Conservation (phyloP, 176 grass and related monocot genomes). For the Oryza coarctata region DNA sequence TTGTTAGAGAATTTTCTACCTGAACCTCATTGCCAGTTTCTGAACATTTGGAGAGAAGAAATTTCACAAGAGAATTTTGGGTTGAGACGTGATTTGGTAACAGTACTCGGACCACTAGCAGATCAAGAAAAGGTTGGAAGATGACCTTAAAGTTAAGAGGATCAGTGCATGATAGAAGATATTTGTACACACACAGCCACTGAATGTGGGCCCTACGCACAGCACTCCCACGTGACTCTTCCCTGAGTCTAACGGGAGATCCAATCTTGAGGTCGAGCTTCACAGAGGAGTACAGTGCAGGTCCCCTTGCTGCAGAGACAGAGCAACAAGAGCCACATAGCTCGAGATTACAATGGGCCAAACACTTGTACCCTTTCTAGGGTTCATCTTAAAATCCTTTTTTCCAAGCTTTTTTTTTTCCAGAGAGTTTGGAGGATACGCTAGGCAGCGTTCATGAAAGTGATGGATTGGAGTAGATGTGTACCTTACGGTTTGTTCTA, state of each 20-base stretch:
- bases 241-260: background rate
- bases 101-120: background rate
- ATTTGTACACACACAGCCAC: background rate
- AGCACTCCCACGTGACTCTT: conserved; percentile 25
- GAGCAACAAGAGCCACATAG: conserved; percentile 32
- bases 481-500: background rate
- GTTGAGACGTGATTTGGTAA: background rate
- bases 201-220: background rate
- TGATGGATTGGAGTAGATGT: background rate
- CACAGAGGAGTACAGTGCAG: background rate
- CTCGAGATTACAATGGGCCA: background rate
- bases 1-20: background rate
- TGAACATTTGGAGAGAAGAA: background rate
- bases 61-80: background rate
- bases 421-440: conserved; percentile 5
- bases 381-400: background rate
- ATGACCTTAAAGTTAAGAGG: background rate
- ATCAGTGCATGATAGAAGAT: background rate
- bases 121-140: background rate
- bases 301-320: background rate
- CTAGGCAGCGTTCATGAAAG: background rate
- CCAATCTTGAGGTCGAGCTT: background rate
- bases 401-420: background rate
- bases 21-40: background rate
- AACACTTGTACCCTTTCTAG: background rate